Base-by-base conservation (phyloP, 805 yeast species). In the Millerago galiae region DNA sequence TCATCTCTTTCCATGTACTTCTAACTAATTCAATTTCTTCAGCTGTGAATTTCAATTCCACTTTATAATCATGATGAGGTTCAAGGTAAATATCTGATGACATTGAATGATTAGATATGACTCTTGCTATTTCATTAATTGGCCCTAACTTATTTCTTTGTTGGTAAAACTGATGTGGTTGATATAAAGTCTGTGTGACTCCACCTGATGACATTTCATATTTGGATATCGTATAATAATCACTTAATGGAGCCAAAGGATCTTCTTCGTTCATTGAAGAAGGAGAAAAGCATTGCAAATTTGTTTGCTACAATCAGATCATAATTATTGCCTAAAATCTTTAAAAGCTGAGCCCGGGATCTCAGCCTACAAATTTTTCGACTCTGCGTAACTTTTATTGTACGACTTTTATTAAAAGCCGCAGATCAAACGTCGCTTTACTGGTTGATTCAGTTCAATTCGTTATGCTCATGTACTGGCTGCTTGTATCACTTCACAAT, bases 1-100 rank as follows among this genome's bases (percentile, higher is more conserved):
- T 47, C 61, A 67, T 64, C 46, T 63, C 59, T 13, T 52, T 43
- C 72, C 72, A 68, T 5, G 71, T 59, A 7, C 53, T 52, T 40
- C 66, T 55, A 3, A 68, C 48, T n/a, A 66, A 45, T n/a, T 53
- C 51, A 11, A 55, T 55, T 47, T 68, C 72, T 10, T 60, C 50
- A 2, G 51, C 37, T 2, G 58, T 54, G 37, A 67, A 54, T 26
- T 53, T 53, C 18, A 65, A 49, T 9, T 54, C 54, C 14, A 63
- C 52, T 42, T 58, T 58, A 47, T 52, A 56, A n/a, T 48, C 42
- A 25, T 42, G 44, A 4, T 41, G 43, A 3, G 48, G 44, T 8
- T 54, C 56, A 12, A 48, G 41, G 24, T 48, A 50, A 21, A 53
- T 44, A 17, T 55, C 54, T 9, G 59, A 55, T 8, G 51, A 45